Conservation (phyloP, 208 protist species). For the Leishmania turanica region DNA sequence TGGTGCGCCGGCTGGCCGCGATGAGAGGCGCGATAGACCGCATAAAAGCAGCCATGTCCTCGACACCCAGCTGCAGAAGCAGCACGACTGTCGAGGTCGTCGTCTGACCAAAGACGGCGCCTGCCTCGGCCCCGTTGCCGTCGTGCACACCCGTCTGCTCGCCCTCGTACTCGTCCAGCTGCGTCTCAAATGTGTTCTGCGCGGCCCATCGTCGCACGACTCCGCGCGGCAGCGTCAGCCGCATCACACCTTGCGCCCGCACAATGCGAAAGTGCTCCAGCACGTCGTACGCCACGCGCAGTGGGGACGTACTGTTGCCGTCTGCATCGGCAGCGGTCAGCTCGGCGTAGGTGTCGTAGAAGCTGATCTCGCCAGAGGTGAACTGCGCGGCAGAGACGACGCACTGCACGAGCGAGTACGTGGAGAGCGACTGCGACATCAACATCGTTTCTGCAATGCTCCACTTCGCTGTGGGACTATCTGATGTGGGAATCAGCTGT, state of each 20-base stretch:
- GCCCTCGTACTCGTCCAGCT: slow-evolving; percentile 39
- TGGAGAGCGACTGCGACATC: slow-evolving; percentile 66
- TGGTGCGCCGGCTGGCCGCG: slow-evolving; percentile 51
- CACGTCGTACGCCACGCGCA: slow-evolving; percentile 60
- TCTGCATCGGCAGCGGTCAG: slow-evolving; percentile 51
- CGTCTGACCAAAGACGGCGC: neutral
- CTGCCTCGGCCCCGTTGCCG: neutral
- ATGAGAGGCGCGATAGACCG: slow-evolving; percentile 56
- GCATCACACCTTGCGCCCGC: slow-evolving; percentile 64
- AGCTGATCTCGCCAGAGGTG: slow-evolving; percentile 60
- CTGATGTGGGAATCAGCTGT: neutral
- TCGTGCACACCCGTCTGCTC: neutral
- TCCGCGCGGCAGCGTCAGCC: slow-evolving; percentile 54
- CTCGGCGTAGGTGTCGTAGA: slow-evolving; percentile 67
- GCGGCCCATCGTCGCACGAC: slow-evolving; percentile 60
- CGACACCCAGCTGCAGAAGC: slow-evolving; percentile 45
- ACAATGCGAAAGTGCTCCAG: slow-evolving; percentile 83
- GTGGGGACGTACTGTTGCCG: slow-evolving; percentile 54
- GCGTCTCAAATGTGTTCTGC: slow-evolving; percentile 59
- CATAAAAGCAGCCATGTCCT: slow-evolving; percentile 68
- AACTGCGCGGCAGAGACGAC: slow-evolving; percentile 70
- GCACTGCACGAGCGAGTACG: slow-evolving; percentile 63
- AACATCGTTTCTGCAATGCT: neutral
- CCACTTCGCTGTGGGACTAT: neutral
- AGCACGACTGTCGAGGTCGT: slow-evolving; percentile 17